Percentiles rank a stretch among this genome's conserved stretches.
phyloP scores from a whole-genome alignment of 2,329 filamentous ascomycete species.

The Apiospora phragmitis region DNA sequence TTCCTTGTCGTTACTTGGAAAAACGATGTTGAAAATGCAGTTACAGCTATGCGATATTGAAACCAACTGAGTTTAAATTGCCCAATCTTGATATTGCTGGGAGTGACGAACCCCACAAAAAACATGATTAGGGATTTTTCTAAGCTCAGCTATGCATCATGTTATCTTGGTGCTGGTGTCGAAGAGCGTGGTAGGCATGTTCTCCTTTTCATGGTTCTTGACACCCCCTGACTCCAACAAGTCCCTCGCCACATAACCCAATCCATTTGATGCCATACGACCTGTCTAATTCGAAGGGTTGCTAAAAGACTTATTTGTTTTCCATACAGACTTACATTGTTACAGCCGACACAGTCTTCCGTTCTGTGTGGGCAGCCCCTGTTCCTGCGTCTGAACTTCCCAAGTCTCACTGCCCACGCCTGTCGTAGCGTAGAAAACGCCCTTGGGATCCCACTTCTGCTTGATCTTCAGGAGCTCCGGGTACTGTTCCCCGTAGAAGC shows the following conservation, averaged over 20 bases:
- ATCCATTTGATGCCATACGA: too few species aligned
- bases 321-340: background rate
- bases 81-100: too few species aligned
- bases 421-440: constrained; percentile 38
- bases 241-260: too few species aligned
- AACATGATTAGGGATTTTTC: too few species aligned
- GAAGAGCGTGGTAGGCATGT: too few species aligned
- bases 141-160: too few species aligned
- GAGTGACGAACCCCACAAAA: too few species aligned
- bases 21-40: background rate
- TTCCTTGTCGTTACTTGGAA: background rate
- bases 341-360: constrained; percentile 10
- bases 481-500: constrained; percentile 38
- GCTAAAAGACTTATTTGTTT: background rate
- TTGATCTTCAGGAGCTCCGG: constrained; percentile 35
- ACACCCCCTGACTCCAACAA: too few species aligned
- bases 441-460: constrained; percentile 38
- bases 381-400: constrained; percentile 24
- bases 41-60: background rate
- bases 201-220: too few species aligned
- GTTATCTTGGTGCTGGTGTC: too few species aligned
- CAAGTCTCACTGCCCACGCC: constrained; percentile 43
- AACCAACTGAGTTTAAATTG: too few species aligned
- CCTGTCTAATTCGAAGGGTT: background rate
- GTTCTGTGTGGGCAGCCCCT: constrained; percentile 13